Evolutionary conservation across 257 asterid species (phyloP), one percentile per base, ranked within the genome.

Genomic region (Sherardia arvensis): DNA sequence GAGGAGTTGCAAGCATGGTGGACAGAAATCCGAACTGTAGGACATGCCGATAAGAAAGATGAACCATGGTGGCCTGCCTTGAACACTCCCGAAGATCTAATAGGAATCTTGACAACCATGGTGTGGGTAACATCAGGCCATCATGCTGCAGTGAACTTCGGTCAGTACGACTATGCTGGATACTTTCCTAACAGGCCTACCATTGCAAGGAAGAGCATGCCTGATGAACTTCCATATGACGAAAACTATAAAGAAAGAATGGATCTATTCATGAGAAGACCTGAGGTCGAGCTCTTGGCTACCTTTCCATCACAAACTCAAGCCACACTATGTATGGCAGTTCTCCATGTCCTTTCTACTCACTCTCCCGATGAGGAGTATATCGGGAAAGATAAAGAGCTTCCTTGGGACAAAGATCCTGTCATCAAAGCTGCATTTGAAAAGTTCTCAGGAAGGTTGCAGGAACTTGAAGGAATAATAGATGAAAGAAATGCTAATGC

Each of bases 361-460:
- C 96, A 91, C 71, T 84, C 96, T 1, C 91, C 95, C 0, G 96
- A 91, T 47, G 98, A 91, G 76, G 98, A 91, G 78, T 88, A 91
- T 29, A 11, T 88, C 0, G 96, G 95, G 3, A 74, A 47, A 0
- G 8, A 49, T 2, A 68, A 84, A 1, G 79, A 80, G 65, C 78
- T 84, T 0, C 66, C 57, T 10, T 88, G 85, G 85, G 77, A 64
- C 1, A 83, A 69, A 7, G 58, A 86, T 43, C 79, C 77, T 0
- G 27, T 74, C 0, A 76, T 86, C 26, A 83, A 25, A 0, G 87
- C 79, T 20, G 88, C 88, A 1, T 88, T 77, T 23, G 88, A 81
- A 32, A 54, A 66, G 12, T 91, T 79, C 43, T 30, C 21, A 0
- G 94, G 87, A 7, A 61, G 70, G 33, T 45, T 91, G 81, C 61